Conservation (phyloP, 2,329 filamentous ascomycete genomes). For the Alternaria sp. region DNA sequence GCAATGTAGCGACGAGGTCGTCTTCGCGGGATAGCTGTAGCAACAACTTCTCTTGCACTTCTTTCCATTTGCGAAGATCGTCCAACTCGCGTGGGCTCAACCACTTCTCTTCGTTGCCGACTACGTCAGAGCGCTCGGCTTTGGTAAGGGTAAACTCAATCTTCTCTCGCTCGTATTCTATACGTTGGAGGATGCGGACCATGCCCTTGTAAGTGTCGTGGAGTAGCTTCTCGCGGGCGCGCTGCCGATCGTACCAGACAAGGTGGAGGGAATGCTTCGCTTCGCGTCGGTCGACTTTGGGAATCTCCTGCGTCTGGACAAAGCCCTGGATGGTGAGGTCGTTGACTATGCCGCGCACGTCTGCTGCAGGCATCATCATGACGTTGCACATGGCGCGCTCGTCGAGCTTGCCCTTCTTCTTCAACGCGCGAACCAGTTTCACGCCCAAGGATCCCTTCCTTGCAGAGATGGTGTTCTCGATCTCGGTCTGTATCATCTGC, state of each 20-base stretch:
- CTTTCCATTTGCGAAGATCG: constrained; percentile 68
- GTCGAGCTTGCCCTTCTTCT: constrained; percentile 89
- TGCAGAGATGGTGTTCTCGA: constrained; percentile 81
- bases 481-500: constrained; percentile 74
- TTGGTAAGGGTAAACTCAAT: constrained; percentile 78
- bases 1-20: constrained; percentile 80
- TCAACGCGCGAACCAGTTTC: constrained; percentile 83
- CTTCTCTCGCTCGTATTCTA: constrained; percentile 75
- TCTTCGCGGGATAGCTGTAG: constrained; percentile 82
- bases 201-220: constrained; percentile 90
- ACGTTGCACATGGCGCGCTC: constrained; percentile 85
- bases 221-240: constrained; percentile 72
- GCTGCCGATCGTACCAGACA: constrained; percentile 85
- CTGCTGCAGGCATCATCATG: constrained; percentile 82
- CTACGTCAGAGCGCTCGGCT: constrained; percentile 83
- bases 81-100: constrained; percentile 76
- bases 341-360: constrained; percentile 83
- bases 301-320: constrained; percentile 92
- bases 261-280: constrained; percentile 87
- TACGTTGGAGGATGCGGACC: constrained; percentile 80
- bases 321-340: constrained; percentile 86
- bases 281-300: constrained; percentile 81
- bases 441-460: constrained; percentile 78
- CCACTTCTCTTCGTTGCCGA: constrained; percentile 81
- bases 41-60: constrained; percentile 72